Evolutionary conservation across 768 basidiomycete species (phyloP).

Genomic region (Suillus paluster): DNA sequence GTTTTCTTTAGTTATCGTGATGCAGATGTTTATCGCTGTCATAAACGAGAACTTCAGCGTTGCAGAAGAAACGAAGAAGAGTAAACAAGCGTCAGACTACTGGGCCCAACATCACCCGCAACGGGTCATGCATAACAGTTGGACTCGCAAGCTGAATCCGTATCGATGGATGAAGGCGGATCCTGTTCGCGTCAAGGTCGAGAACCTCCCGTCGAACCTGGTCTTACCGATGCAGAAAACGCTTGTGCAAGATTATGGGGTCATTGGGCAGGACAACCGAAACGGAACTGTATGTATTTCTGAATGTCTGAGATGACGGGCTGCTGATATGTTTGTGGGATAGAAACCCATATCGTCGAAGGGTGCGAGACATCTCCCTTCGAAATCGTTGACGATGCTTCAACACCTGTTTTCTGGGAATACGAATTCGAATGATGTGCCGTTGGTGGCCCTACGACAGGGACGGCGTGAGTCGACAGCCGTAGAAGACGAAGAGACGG

Average conservation of each 20-base stretch:
- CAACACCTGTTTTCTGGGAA: slow-evolving; percentile 71
- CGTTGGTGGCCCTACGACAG: slow-evolving; percentile 57
- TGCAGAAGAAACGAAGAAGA: slow-evolving; percentile 88
- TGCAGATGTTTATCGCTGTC: slow-evolving; percentile 97
- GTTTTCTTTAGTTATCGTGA: slow-evolving; percentile 68
- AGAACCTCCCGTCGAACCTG: slow-evolving; percentile 70
- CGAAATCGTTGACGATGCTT: slow-evolving; percentile 61
- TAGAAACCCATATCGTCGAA: slow-evolving; percentile 22
- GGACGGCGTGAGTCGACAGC: slow-evolving; percentile 36
- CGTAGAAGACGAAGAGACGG: slow-evolving; percentile 57
- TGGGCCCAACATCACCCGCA: slow-evolving; percentile 61
- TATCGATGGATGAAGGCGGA: slow-evolving; percentile 83
- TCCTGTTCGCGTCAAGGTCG: slow-evolving; percentile 72
- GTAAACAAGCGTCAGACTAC: slow-evolving; percentile 75
- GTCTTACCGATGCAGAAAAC: slow-evolving; percentile 82
- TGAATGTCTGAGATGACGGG: neutral
- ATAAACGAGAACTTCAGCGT: slow-evolving; percentile 96
- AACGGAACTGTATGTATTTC: slow-evolving; percentile 35
- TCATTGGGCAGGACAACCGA: slow-evolving; percentile 39
- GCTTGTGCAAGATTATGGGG: slow-evolving; percentile 62
- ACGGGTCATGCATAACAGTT: slow-evolving; percentile 46
- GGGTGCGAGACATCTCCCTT: slow-evolving; percentile 55
- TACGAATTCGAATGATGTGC: slow-evolving; percentile 54
- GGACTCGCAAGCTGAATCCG: slow-evolving; percentile 82
- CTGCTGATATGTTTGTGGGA: slow-evolving; percentile 23